Evolutionary conservation across 768 basidiomycete species (phyloP).

Genomic region (Boletus eberwhitei): DNA sequence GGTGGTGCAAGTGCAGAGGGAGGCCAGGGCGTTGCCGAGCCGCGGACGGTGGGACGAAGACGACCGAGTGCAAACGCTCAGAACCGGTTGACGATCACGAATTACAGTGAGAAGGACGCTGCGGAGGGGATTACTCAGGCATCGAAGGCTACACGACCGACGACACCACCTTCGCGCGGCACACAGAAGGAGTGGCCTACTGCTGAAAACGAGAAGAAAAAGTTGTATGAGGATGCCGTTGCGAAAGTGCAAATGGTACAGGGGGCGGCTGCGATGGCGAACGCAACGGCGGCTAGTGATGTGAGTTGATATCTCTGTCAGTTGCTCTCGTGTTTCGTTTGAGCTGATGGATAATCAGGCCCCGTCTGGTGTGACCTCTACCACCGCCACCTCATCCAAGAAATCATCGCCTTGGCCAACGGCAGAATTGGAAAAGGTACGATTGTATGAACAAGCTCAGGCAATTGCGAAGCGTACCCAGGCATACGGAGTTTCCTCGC

Average conservation of each 20-base stretch:
- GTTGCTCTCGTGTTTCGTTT: neutral
- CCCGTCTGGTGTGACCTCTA: neutral
- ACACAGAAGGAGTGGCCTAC: conserved; percentile 21
- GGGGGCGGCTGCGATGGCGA: conserved; percentile 28
- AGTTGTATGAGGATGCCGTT: conserved; percentile 38
- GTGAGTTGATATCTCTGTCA: conserved; percentile 15
- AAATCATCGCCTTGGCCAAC: conserved; percentile 46
- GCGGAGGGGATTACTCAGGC: conserved; percentile 27
- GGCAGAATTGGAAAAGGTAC: conserved; percentile 74
- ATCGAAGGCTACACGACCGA: conserved; percentile 10
- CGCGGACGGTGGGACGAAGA: conserved; percentile 26
- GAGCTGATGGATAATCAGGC: conserved; percentile 12
- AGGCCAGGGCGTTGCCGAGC: neutral
- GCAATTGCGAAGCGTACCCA: conserved; percentile 62
- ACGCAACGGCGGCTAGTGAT: conserved; percentile 25
- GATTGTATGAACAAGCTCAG: conserved; percentile 67
- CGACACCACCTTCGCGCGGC: conserved; percentile 29
- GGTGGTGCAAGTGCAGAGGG: conserved; percentile 4
- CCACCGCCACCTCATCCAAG: conserved; percentile 12
- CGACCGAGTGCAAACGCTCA: conserved; percentile 31
- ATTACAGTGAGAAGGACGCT: conserved; percentile 40
- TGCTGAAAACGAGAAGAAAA: conserved; percentile 47
- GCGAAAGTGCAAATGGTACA: conserved; percentile 39
- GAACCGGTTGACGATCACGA: conserved; percentile 42
- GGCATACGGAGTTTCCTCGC: conserved; percentile 33